A percentile compares a stretch with the other conserved stretches of the same genome.
Conservation (phyloP, 2,329 filamentous ascomycete species). For the Harringtonia lauricola region DNA sequence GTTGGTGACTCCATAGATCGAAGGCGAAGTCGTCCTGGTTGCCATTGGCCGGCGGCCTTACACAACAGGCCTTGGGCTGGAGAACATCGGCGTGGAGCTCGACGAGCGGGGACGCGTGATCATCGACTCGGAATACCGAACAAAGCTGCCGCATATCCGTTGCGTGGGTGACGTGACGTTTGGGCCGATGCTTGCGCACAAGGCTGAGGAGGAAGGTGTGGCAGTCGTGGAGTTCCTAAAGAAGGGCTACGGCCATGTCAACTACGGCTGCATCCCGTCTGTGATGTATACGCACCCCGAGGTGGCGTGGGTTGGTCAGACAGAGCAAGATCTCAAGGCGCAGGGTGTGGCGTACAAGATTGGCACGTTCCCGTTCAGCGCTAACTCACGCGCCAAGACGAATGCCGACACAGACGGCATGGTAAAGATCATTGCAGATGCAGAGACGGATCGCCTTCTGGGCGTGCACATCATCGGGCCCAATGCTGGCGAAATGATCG, state of each 20-base stretch:
- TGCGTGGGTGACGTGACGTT: conserved; percentile 95
- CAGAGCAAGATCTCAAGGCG: conserved; percentile 88
- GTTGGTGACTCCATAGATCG: conserved; percentile 45
- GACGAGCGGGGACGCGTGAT: conserved; percentile 92
- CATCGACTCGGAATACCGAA: conserved; percentile 98
- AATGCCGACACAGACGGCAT: conserved; percentile 92
- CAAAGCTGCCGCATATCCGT: conserved; percentile 93
- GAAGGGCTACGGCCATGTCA: conserved; percentile 96
- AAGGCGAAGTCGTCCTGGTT: conserved; percentile 90
- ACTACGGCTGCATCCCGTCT: conserved; percentile 94
- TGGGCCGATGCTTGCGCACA: conserved; percentile 97
- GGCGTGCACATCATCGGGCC: conserved; percentile 95
- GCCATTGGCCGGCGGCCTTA: conserved; percentile 95
- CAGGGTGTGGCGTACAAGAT: conserved; percentile 84
- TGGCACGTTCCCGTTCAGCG: conserved; percentile 92
- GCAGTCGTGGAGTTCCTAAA: conserved; percentile 94
- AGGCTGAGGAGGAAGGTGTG: conserved; percentile 96
- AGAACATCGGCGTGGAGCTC: conserved; percentile 84
- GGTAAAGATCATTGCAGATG: conserved; percentile 95
- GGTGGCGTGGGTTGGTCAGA: conserved; percentile 97
- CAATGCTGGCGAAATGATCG: conserved; percentile 98
- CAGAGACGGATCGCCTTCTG: conserved; percentile 89
- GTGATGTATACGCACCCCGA: conserved; percentile 99
- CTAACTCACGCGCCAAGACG: conserved; percentile 98
- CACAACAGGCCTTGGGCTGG: conserved; percentile 80